phyloP scores from a whole-genome alignment of 345 rosid species.

The Hibiscus syriacus region DNA sequence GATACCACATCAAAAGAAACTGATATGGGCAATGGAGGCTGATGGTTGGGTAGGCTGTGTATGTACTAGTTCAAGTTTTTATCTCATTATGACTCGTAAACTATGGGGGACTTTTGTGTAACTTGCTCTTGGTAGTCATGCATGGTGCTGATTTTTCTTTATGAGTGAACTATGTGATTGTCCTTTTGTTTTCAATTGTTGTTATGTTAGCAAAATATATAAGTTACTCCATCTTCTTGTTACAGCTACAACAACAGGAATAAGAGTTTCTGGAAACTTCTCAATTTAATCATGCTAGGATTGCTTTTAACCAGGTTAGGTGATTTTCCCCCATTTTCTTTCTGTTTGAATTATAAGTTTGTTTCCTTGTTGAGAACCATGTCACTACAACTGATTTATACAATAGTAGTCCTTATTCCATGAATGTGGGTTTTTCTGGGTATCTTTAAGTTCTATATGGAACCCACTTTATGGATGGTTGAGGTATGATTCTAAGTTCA shows the following conservation, averaged over 20 bases:
- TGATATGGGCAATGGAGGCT: neutral
- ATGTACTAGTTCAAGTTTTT: neutral
- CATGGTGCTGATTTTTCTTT: neutral
- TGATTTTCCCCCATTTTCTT: conserved; percentile 1
- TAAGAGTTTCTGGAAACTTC: conserved; percentile 68
- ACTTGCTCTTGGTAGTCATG: neutral
- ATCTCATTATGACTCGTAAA: neutral
- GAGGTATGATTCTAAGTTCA: neutral
- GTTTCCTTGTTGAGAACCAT: neutral
- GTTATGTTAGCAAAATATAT: neutral
- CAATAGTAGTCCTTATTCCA: neutral
- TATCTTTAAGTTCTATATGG: neutral
- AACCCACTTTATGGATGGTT: neutral
- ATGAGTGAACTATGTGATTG: neutral
- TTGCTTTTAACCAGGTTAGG: conserved; percentile 63
- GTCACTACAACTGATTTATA: neutral
- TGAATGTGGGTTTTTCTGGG: neutral
- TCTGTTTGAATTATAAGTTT: neutral
- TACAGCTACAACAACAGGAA: conserved; percentile 84
- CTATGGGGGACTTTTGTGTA: neutral
- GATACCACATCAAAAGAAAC: neutral
- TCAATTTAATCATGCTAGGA: conserved; percentile 52
- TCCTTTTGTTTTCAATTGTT: neutral
- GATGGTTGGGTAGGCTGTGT: neutral
- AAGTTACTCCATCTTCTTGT: conserved; percentile 12